Base-by-base conservation (phyloP, 495 filamentous ascomycete species). In the Glarea lozoyensis region DNA sequence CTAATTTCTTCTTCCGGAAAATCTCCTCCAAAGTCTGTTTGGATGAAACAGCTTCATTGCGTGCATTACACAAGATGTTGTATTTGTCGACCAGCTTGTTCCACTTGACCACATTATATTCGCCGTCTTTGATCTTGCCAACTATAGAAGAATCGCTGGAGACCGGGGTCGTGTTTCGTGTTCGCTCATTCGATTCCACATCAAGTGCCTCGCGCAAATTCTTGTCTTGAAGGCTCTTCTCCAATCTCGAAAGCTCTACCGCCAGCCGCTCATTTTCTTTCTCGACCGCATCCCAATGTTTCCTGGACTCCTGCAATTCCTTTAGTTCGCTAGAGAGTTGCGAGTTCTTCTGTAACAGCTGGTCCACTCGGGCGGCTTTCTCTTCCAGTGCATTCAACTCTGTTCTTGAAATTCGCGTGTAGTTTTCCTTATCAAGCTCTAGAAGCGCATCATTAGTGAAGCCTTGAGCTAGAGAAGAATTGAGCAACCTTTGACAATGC, bases 371-470 rank as follows among this genome's bases (percentile, higher is more conserved):
- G 5, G 19, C n/a, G 15, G 48, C 37, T 1, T 22, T 49, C 20
- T 56, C 46, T 5, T 29, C 22, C 1, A 56, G 42, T 12, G 21
- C 15, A 37, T 30, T 42, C 13, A 56, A 22, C 42, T 56, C 48
- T 19, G 52, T 42, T 19, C 25, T 20, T 15, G 27, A 10, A 30
- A 50, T 37, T 9, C 15, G 10, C 21, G 23, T 35, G 22, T 20
- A 33, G 20, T 40, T 52, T 10, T 46, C 25, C 3, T 45, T 12
- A 20, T 45, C 43, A 31, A 53, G 36, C 40, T 53, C 54, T 56
- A 29, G 30, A 12, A 35, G 12, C 13, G 24, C 22, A 24, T 18
- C 24, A 23, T 16, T 15, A 37, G 31, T 17, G 46, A n/a, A 45
- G 27, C 11, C 5, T 29, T 16, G 4, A 15, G 10, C 13, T 11